Evolutionary conservation across 108 stramenopile genomes (phyloP).

Genomic region (Stephanodiscus minutulus): DNA sequence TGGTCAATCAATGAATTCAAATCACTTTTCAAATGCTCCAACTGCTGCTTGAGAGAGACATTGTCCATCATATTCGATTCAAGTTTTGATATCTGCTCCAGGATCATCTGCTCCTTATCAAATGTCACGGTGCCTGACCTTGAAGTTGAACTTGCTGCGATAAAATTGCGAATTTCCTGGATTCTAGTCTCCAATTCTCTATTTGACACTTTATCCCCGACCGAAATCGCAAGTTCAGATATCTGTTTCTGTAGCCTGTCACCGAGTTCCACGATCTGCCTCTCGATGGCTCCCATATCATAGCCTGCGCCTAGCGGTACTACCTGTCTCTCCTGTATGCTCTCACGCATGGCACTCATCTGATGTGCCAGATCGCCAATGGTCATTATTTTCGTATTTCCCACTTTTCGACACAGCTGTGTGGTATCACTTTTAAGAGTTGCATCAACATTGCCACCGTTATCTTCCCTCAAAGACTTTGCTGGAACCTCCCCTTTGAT

Average conservation of each 20-base stretch:
- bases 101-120: slow-evolving; percentile 2
- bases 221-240: background rate
- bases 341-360: background rate
- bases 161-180: background rate
- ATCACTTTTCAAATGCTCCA: slow-evolving; percentile 11
- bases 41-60: slow-evolving; percentile 14
- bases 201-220: slow-evolving; percentile 13
- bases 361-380: slow-evolving; percentile 10
- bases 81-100: slow-evolving; percentile 6
- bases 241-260: slow-evolving; percentile 17
- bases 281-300: background rate
- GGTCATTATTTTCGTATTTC: slow-evolving; percentile 5
- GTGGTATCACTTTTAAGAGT: background rate
- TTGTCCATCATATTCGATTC: slow-evolving; percentile 10
- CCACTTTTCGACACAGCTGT: slow-evolving; percentile 5
- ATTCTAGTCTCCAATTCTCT: slow-evolving; percentile 11
- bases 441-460: background rate
- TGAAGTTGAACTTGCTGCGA: background rate
- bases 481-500: background rate
- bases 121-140: background rate
- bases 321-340: background rate
- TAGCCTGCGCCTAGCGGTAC: background rate
- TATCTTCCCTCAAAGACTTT: background rate
- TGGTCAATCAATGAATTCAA: slow-evolving; percentile 6
- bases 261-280: background rate